Percentiles rank a stretch among this genome's conserved stretches.
phyloP scores from a whole-genome alignment of 23 red algal species.

The Agarophyton chilense region DNA sequence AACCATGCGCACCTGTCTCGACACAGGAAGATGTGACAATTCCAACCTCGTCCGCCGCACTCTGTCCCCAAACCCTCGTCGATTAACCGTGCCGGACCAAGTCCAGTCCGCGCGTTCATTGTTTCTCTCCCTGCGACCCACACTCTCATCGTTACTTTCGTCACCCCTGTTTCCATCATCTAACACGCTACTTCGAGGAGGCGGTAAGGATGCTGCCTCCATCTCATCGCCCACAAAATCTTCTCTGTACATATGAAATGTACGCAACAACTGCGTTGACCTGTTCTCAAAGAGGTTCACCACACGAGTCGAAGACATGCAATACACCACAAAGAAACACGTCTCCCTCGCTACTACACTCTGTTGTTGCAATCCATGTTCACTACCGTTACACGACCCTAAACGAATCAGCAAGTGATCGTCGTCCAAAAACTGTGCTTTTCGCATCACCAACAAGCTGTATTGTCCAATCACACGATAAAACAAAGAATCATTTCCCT shows the following conservation, averaged over 20 bases:
- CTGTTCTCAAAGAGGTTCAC: slow-evolving; percentile 67
- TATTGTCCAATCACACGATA: slow-evolving; percentile 49
- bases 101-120: not conserved
- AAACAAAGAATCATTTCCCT: slow-evolving; percentile 45
- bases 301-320: slow-evolving; percentile 49
- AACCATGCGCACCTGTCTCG: slow-evolving; percentile 42
- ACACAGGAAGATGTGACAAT: slow-evolving; percentile 57
- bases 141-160: not conserved
- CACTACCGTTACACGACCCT: slow-evolving; percentile 43
- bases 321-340: slow-evolving; percentile 72
- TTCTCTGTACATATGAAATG: slow-evolving; percentile 33
- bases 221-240: slow-evolving; percentile 39
- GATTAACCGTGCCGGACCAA: not conserved
- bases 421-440: slow-evolving; percentile 83
- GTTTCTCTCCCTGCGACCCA: not conserved
- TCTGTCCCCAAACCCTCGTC: not conserved
- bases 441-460: slow-evolving; percentile 69
- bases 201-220: slow-evolving; percentile 24
- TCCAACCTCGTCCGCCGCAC: slow-evolving; percentile 4
- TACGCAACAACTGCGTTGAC: slow-evolving; percentile 34
- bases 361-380: not conserved
- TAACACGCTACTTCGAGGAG: not conserved
- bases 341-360: slow-evolving; percentile 7
- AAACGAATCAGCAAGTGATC: slow-evolving; percentile 73
- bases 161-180: not conserved